Evolutionary conservation across 371 early-diverging fungal species (phyloP).

Genomic region (Mucor sp.): DNA sequence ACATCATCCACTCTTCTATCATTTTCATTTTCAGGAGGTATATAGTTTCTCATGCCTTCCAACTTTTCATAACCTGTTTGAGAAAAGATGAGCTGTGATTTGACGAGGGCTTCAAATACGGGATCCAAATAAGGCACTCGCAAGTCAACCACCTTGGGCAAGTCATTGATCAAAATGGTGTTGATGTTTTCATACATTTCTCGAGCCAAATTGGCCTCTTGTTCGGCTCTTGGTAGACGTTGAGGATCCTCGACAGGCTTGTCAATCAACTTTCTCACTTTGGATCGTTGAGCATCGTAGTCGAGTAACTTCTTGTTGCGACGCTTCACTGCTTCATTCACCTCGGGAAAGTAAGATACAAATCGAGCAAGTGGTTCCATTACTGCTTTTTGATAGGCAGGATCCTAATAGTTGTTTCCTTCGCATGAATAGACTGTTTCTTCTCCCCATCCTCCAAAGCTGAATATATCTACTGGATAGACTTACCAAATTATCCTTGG

Average conservation of each 20-base stretch:
- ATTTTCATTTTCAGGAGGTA: conserved; percentile 49
- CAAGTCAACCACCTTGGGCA: conserved; percentile 87
- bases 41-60: conserved; percentile 38
- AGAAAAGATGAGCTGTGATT: conserved; percentile 80
- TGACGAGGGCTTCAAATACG: conserved; percentile 90
- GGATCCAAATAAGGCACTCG: conserved; percentile 91
- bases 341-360: conserved; percentile 84
- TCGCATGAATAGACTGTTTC: neutral
- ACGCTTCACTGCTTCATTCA: conserved; percentile 84
- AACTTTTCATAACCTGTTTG: conserved; percentile 72
- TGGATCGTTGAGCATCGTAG: conserved; percentile 75
- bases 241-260: conserved; percentile 74
- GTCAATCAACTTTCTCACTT: conserved; percentile 75
- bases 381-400: conserved; percentile 76
- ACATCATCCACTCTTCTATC: conserved; percentile 73
- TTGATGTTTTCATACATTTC: conserved; percentile 83
- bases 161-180: conserved; percentile 73
- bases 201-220: conserved; percentile 68
- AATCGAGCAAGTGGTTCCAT: conserved; percentile 84
- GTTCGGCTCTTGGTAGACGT: conserved; percentile 72
- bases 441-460: too few relatives aligned
- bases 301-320: conserved; percentile 86
- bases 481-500: conserved; percentile 69
- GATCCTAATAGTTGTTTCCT: conserved; percentile 49
- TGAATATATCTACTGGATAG: neutral